Evolutionary conservation across 2,329 filamentous ascomycete species (phyloP), one percentile per base, ranked within the genome.

Genomic region (Bipolaris bicolor): DNA sequence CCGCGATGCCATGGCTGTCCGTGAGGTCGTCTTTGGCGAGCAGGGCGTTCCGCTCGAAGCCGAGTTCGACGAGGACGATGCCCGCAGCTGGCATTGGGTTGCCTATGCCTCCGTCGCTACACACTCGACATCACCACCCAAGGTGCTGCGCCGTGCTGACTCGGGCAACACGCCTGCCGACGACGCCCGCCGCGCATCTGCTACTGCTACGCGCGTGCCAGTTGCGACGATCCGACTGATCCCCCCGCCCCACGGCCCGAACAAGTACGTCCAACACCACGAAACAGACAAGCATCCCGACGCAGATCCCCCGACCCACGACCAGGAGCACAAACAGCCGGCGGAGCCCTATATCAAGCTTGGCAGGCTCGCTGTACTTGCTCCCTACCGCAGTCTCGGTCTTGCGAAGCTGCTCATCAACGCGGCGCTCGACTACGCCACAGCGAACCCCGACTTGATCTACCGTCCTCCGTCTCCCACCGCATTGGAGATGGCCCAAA

Each of bases 51-150:
- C 80, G 0, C 76, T 86, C 0, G 86, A 89, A 36, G 85, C 87
- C 63, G 93, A 98, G 75, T 83, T 91, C 63, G 94, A 97, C 79
- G 79, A 82, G 1, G 92, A 97, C 72, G 94, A 98, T 74, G 65
- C 83, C 1, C 85, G 90, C 34, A 88, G 87, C 65, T 94, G 88
- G 78, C 92, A 97, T 76, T 97, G 91, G 90, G 88, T 97, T 29
- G 81, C 88, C n/a, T 97, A 96, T 76, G 86, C 86, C 46, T 87
- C 83, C 15, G 82, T 89, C 54, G 74, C 72, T 57, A 83, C 83
- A 52, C 79, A 66, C 16, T 57, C 71, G 5, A 57, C 58, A 7
- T 59, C 67, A 15, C 72, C 77, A 2, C 69, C 72, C 9, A 73
- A 76, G 48, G 61, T 60, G 26, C 49, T 68, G 31, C 43, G 75